A percentile compares a stretch with the other conserved stretches of the same genome.
Evolutionary conservation across 495 filamentous ascomycete species (phyloP).

Genomic region (Tuber magnatum): DNA sequence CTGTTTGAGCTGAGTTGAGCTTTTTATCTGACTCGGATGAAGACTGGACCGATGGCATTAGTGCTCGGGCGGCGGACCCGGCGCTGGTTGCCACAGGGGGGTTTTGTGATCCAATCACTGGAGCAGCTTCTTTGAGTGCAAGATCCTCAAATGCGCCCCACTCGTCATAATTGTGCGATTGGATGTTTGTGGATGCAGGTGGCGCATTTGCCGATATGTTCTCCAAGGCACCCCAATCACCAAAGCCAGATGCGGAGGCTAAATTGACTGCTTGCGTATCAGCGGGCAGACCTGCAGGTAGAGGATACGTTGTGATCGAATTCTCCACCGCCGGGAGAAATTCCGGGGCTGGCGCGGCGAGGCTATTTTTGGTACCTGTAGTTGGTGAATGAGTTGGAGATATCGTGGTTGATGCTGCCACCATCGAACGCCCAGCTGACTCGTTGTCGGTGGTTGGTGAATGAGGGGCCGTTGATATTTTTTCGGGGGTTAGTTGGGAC

Average conservation of each 20-base stretch:
- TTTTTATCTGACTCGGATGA: background rate
- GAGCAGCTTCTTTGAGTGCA: background rate
- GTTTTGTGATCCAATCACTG: background rate
- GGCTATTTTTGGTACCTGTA: constrained; percentile 14
- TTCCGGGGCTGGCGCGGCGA: constrained; percentile 6
- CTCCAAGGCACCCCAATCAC: constrained; percentile 33
- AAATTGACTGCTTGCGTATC: constrained; percentile 2
- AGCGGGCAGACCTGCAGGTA: background rate
- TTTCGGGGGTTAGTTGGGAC: constrained; percentile 22
- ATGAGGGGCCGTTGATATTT: constrained; percentile 20
- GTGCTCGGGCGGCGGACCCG: background rate
- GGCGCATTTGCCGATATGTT: constrained; percentile 21
- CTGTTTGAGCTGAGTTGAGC: background rate
- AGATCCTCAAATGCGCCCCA: constrained; percentile 24
- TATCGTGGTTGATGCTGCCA: constrained; percentile 23
- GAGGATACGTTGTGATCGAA: constrained; percentile 12
- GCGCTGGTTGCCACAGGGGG: background rate
- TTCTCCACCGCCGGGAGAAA: background rate
- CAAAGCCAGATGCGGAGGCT: constrained; percentile 11
- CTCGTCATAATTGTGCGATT: constrained; percentile 27
- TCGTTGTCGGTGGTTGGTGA: constrained; percentile 20
- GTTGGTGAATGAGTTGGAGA: constrained; percentile 12
- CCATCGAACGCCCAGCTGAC: constrained; percentile 20
- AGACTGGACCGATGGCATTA: background rate
- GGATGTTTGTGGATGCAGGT: constrained; percentile 12